Evolutionary conservation across 441 rosid species (phyloP).

Genomic region (Hura crepitans): DNA sequence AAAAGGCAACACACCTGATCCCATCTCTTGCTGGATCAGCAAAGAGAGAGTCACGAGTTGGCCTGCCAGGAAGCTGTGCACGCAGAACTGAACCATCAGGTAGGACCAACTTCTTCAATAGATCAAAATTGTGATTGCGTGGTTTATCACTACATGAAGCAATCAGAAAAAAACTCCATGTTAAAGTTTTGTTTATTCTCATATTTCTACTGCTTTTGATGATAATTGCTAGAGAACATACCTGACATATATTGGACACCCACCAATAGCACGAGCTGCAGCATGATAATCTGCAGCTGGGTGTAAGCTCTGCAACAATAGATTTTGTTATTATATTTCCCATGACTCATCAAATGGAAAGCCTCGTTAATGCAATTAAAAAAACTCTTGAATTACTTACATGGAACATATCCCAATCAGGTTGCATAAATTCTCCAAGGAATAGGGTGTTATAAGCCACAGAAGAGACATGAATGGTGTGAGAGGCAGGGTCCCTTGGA

Average conservation of each 20-base stretch:
- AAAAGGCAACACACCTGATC: slow-evolving; percentile 40
- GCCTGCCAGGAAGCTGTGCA: slow-evolving; percentile 86
- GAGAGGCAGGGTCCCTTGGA: slow-evolving; percentile 88
- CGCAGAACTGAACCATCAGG: slow-evolving; percentile 92
- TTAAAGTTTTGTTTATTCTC: slow-evolving; percentile 14
- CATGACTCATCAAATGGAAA: not conserved
- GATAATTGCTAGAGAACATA: slow-evolving; percentile 18
- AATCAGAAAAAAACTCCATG: slow-evolving; percentile 6
- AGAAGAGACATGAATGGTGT: slow-evolving; percentile 86
- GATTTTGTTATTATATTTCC: not conserved
- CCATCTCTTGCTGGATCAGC: slow-evolving; percentile 89
- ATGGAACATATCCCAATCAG: slow-evolving; percentile 99
- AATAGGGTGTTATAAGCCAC: slow-evolving; percentile 82
- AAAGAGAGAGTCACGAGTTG: slow-evolving; percentile 83
- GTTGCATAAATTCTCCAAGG: slow-evolving; percentile 94
- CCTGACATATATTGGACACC: slow-evolving; percentile 96
- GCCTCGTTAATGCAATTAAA: not conserved
- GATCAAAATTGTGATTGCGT: slow-evolving; percentile 78
- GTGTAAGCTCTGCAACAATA: slow-evolving; percentile 67
- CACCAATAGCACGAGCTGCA: slow-evolving; percentile 91
- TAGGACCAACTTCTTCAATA: slow-evolving; percentile 73
- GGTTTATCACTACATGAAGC: slow-evolving; percentile 68
- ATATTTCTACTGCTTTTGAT: not conserved
- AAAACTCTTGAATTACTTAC: slow-evolving; percentile 43
- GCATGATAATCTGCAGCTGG: slow-evolving; percentile 89